Conservation (phyloP, 2,329 filamentous ascomycete genomes). For the Apiospora hydei region DNA sequence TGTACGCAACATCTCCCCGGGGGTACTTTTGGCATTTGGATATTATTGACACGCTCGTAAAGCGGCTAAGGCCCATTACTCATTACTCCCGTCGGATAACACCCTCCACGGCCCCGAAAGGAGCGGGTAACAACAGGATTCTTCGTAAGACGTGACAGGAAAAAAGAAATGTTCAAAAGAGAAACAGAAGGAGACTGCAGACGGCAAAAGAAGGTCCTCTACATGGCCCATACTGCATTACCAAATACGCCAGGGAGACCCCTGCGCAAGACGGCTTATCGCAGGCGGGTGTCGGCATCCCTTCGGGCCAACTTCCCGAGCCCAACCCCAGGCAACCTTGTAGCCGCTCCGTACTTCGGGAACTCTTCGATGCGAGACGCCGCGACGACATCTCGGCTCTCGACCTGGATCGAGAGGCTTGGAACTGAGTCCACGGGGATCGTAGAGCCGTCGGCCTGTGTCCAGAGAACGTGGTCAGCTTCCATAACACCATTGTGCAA, state of each 20-base stretch:
- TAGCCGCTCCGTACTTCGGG: constrained; percentile 23
- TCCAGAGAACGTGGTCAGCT: neutral
- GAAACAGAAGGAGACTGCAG: neutral
- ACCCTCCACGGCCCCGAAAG: no score
- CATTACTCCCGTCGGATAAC: neutral
- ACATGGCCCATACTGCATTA: neutral
- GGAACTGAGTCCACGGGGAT: constrained; percentile 25
- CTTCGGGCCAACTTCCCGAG: constrained; percentile 11
- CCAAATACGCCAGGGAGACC: neutral
- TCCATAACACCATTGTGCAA: neutral
- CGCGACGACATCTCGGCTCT: constrained; percentile 24
- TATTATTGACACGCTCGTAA: neutral
- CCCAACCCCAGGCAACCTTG: constrained; percentile 22
- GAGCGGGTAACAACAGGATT: neutral
- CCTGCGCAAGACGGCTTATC: neutral
- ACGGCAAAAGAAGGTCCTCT: neutral
- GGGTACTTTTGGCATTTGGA: neutral
- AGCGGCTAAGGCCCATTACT: neutral
- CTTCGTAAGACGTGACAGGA: neutral
- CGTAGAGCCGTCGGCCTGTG: constrained; percentile 23
- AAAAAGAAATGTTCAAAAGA: neutral
- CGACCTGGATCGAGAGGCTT: constrained; percentile 26
- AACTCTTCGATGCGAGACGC: constrained; percentile 20
- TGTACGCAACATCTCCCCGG: no score
- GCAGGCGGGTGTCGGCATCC: neutral